These are phyloP conservation scores for Plectosphaerella cucumerina DNA, from an alignment of 2,329 filamentous ascomycete genomes.

Conservation along the genomic window DNA sequence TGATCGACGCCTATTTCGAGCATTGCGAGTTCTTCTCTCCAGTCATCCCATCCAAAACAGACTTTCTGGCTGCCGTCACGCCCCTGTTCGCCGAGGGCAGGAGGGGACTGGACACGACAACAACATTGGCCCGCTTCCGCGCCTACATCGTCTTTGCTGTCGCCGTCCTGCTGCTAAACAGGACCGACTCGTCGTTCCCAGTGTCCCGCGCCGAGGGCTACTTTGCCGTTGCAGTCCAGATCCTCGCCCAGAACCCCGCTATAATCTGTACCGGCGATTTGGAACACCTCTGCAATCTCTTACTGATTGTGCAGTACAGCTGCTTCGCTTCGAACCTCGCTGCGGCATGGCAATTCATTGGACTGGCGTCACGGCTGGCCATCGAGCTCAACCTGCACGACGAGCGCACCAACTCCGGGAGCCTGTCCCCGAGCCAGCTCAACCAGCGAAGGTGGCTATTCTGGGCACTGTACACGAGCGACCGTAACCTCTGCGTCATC, in stretches of 20 bases:
- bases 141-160: slow-evolving; percentile 7
- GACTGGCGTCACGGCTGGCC: slow-evolving; percentile 5
- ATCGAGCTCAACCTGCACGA: slow-evolving; percentile 9
- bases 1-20: slow-evolving; percentile 20
- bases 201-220: slow-evolving; percentile 7
- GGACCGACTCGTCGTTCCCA: slow-evolving; percentile 9
- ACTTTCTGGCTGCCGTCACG: slow-evolving; percentile 6
- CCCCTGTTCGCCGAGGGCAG: slow-evolving; percentile 5
- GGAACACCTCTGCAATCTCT: slow-evolving; percentile 8
- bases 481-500: slow-evolving; percentile 13
- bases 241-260: slow-evolving; percentile 5
- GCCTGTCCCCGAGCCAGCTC: neutral
- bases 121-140: slow-evolving; percentile 3
- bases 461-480: slow-evolving; percentile 11
- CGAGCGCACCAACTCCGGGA: neutral
- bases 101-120: neutral
- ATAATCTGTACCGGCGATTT: slow-evolving; percentile 9
- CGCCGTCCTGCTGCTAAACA: slow-evolving; percentile 9
- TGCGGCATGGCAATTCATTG: slow-evolving; percentile 12
- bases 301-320: slow-evolving; percentile 10
- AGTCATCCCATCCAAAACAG: slow-evolving; percentile 13
- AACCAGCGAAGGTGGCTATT: slow-evolving; percentile 9
- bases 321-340: slow-evolving; percentile 9
- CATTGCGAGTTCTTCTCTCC: slow-evolving; percentile 22
- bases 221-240: slow-evolving; percentile 5